Conservation (phyloP, 2,329 filamentous ascomycete genomes). For the Capronia coronata region DNA sequence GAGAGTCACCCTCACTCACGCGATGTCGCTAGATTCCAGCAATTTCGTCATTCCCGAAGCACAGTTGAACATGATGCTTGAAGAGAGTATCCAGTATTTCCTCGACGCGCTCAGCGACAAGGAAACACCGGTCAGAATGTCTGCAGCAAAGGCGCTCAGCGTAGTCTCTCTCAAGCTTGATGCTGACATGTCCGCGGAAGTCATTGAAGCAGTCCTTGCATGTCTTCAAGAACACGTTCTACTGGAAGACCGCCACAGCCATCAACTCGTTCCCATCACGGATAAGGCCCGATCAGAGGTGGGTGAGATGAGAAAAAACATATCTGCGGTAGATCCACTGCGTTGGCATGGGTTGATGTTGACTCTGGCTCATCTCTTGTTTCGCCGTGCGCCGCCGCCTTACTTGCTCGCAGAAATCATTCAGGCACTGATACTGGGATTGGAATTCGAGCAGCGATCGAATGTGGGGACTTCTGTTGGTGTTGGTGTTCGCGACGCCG, state of each 20-base stretch:
- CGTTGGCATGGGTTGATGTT: constrained; percentile 91
- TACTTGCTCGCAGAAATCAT: constrained; percentile 66
- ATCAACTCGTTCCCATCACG: constrained; percentile 35
- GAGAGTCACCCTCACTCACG: constrained; percentile 63
- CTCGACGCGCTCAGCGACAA: constrained; percentile 74
- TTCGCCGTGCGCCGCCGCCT: constrained; percentile 71
- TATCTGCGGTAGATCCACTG: constrained; percentile 70
- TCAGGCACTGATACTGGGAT: constrained; percentile 66
- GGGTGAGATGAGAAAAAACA: constrained; percentile 42
- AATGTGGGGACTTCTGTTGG: constrained; percentile 79
- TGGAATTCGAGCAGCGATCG: constrained; percentile 83
- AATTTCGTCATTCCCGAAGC: constrained; percentile 29
- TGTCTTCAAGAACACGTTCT: constrained; percentile 57
- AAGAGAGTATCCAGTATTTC: constrained; percentile 74
- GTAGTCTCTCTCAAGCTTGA: constrained; percentile 76
- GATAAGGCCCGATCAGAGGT: constrained; percentile 34
- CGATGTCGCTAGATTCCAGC: constrained; percentile 48
- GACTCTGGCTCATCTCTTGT: constrained; percentile 78
- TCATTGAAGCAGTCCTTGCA: constrained; percentile 78
- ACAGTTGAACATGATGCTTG: constrained; percentile 52
- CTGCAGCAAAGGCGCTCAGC: constrained; percentile 87
- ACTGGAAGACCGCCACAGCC: constrained; percentile 44
- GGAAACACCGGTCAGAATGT: constrained; percentile 82
- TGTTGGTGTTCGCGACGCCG: constrained; percentile 86
- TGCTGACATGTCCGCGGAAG: constrained; percentile 71